These are phyloP conservation scores for Paraphoma sp. DNA, from an alignment of 2,329 filamentous ascomycete genomes.

Conservation along the genomic window DNA sequence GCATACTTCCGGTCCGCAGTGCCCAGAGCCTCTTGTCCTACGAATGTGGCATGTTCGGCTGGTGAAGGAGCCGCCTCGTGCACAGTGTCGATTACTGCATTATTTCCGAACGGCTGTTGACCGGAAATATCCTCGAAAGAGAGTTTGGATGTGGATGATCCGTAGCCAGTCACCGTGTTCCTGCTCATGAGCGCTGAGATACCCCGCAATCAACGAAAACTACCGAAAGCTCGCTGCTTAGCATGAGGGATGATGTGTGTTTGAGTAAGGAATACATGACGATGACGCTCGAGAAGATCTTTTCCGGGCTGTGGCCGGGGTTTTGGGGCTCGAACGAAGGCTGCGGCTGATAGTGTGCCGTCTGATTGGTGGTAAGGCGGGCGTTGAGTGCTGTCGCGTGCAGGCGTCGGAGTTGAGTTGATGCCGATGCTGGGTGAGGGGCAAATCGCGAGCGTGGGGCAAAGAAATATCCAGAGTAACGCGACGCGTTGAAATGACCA, in stretches of 20 bases:
- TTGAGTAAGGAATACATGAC: not conserved
- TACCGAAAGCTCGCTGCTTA: conserved; percentile 1
- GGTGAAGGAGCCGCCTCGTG: not conserved
- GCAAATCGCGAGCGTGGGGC: not conserved
- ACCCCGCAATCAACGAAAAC: not conserved
- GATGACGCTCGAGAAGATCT: not conserved
- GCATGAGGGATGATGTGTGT: not conserved
- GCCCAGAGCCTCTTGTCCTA: not conserved
- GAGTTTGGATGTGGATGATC: conserved; percentile 1
- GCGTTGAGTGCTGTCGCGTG: conserved; percentile 1
- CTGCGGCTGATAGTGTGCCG: not conserved
- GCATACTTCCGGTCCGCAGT: not conserved
- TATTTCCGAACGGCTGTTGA: not conserved
- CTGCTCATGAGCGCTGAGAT: conserved; percentile 4
- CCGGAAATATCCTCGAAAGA: conserved; percentile 4
- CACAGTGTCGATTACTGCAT: not conserved
- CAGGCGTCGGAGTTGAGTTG: conserved; percentile 2
- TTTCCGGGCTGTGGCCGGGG: not conserved
- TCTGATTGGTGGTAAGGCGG: conserved; percentile 2
- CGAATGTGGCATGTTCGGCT: not conserved
- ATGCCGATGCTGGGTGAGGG: not conserved
- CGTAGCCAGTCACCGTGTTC: not conserved
- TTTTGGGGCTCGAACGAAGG: not conserved
- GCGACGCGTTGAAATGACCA: not conserved
- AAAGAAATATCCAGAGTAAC: not conserved